Percentiles rank a stretch among this genome's conserved stretches.
These are phyloP conservation scores for Petrea volubilis DNA, from an alignment of 257 asterid genomes.

Conservation along the genomic window DNA sequence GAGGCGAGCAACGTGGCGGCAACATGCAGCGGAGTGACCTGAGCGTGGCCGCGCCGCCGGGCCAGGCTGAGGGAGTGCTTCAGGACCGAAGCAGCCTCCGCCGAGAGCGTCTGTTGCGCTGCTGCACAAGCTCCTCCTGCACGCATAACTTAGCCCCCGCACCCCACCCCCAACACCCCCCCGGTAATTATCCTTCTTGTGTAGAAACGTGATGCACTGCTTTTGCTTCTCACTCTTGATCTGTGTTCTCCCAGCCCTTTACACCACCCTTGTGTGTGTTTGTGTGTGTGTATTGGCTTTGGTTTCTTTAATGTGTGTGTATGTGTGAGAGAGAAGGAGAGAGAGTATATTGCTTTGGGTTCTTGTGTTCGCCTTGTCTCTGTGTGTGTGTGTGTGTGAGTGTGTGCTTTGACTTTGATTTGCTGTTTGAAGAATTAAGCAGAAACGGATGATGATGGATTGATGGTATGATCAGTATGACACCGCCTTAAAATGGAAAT, in stretches of 20 bases:
- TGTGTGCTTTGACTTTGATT: background rate
- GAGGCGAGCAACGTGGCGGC: slow-evolving; percentile 58
- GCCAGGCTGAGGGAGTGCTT: slow-evolving; percentile 70
- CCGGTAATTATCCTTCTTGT: slow-evolving; percentile 5
- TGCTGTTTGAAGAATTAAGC: slow-evolving; percentile 1
- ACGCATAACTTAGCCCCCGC: slow-evolving; percentile 58
- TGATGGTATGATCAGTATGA: background rate
- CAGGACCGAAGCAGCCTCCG: slow-evolving; percentile 76
- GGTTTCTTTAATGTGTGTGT: too few species aligned
- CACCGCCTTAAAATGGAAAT: slow-evolving; percentile 4
- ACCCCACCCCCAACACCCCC: slow-evolving; percentile 47
- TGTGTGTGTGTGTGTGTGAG: background rate
- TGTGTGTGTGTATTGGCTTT: too few species aligned
- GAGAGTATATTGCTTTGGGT: too few species aligned
- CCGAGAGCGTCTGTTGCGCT: slow-evolving; percentile 73
- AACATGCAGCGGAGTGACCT: too few species aligned
- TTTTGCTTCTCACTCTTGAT: too few species aligned
- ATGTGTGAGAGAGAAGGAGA: too few species aligned
- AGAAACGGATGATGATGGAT: background rate
- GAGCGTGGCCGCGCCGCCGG: slow-evolving; percentile 70
- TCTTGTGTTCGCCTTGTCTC: too few species aligned
- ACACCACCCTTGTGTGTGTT: slow-evolving; percentile 4
- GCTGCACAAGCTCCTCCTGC: slow-evolving; percentile 53
- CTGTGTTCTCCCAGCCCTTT: background rate
- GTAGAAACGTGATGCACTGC: background rate